Evolutionary conservation across 2,329 filamentous ascomycete species (phyloP).

Genomic region (Pseudogymnoascus sp.): DNA sequence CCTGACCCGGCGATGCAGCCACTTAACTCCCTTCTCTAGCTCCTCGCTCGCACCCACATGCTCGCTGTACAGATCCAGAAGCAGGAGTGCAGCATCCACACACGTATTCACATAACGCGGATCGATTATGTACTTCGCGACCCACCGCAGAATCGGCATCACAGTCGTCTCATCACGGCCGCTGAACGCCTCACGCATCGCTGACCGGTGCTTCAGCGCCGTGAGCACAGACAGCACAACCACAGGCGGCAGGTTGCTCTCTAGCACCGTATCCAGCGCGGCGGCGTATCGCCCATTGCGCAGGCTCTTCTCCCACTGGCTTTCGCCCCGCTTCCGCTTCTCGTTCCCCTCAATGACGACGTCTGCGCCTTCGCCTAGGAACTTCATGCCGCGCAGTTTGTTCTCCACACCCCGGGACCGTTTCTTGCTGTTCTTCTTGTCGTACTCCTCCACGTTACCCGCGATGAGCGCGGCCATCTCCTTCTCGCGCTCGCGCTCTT

Average conservation of each 20-base stretch:
- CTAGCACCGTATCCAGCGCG: conserved; percentile 74
- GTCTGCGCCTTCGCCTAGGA: conserved; percentile 76
- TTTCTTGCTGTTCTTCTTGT: conserved; percentile 64
- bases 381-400: conserved; percentile 63
- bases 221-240: conserved; percentile 70
- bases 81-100: conserved; percentile 72
- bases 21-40: conserved; percentile 63
- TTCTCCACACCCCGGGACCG: conserved; percentile 50
- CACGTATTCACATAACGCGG: conserved; percentile 74
- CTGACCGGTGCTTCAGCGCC: conserved; percentile 80
- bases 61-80: conserved; percentile 82
- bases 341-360: conserved; percentile 79
- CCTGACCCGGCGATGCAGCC: conserved; percentile 63
- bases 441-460: conserved; percentile 71
- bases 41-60: conserved; percentile 67
- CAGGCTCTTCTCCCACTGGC: conserved; percentile 73
- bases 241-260: conserved; percentile 49
- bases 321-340: conserved; percentile 54
- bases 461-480: conserved; percentile 78
- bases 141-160: conserved; percentile 77
- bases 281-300: conserved; percentile 69
- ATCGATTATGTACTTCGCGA: conserved; percentile 72
- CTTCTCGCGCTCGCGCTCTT: conserved; percentile 68
- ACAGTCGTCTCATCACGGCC: conserved; percentile 75
- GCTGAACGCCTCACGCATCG: conserved; percentile 71